Base-by-base conservation (phyloP, 768 basidiomycete genomes). In the Rhizopogon vesiculosus region DNA sequence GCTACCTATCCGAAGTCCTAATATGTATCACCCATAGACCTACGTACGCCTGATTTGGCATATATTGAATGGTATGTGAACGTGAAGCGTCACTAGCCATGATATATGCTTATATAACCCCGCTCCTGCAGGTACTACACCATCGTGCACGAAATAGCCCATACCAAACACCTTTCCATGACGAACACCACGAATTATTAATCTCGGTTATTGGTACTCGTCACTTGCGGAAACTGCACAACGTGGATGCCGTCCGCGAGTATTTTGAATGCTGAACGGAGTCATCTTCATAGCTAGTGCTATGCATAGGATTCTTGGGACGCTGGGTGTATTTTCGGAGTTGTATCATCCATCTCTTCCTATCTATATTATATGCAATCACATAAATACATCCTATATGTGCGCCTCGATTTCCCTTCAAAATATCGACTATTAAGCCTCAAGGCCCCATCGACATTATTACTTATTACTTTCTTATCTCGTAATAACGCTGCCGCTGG, bases 71-170 rank as follows among this genome's bases (percentile, higher is more conserved):
- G 46, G 46, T 48, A 35, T 19, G 46, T 35, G 15, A 4, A 48
- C 15, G 46, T 19, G 15, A 15, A 35, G 8, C 19, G 8, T 35
- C 13, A 8, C 33, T 7, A 7, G 8, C 5, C 7, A 35, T 15
- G 13, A 48, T 16, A 19, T 39, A 41, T 41, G 29, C 5, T 25
- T 3, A 35, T 12, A 19, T 22, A 18, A 16, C 43, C n/a, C 52
- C 31, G 9, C 29, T 12, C 38, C 22, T 25, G n/a, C 40, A 67
- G 66, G 66, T 67, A 60, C 31, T 62, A 69, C 29, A 67, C 69
- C 7, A 59, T 69, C 53, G 58, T 59, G 4, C 66, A 67, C 18
- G 66, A 67, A 43, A 59, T 67, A 3, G 67, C 66, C 13, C 67
- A 67, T 53, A 63, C 64, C 16, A 45, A 40, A 54, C 59, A 0